These are phyloP conservation scores for Penicillium sp. DNA, from an alignment of 2,329 filamentous ascomycete species.

Conservation along the genomic window DNA sequence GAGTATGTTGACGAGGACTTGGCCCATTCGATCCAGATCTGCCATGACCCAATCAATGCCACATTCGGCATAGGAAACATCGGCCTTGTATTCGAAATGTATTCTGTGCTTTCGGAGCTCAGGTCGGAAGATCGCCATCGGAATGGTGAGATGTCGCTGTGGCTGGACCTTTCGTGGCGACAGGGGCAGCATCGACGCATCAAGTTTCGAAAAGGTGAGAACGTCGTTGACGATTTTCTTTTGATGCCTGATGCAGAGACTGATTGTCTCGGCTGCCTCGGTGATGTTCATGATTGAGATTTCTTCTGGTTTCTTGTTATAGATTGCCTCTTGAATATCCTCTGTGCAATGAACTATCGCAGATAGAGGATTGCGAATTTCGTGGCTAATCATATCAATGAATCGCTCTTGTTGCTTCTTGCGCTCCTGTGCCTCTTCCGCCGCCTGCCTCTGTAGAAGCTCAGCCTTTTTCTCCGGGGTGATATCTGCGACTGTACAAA, in stretches of 20 bases:
- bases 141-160: conserved; percentile 62
- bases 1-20: conserved; percentile 76
- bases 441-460: conserved; percentile 71
- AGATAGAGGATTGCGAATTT: conserved; percentile 57
- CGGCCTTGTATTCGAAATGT: conserved; percentile 61
- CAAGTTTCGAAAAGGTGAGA: conserved; percentile 70
- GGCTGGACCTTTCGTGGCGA: conserved; percentile 69
- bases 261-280: conserved; percentile 74
- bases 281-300: conserved; percentile 59
- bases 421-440: conserved; percentile 76
- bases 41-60: conserved; percentile 64
- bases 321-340: conserved; percentile 33
- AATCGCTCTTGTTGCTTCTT: conserved; percentile 79
- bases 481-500: conserved; percentile 70
- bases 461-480: conserved; percentile 83
- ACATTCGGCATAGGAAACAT: conserved; percentile 59
- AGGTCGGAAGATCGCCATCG: conserved; percentile 75
- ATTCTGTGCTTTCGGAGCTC: conserved; percentile 70
- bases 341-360: conserved; percentile 61
- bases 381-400: conserved; percentile 67
- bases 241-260: conserved; percentile 74
- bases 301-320: conserved; percentile 3
- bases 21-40: conserved; percentile 71
- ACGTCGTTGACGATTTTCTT: conserved; percentile 77
- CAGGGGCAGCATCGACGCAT: conserved; percentile 70